Evolutionary conservation across 2,329 filamentous ascomycete genomes (phyloP).

Genomic region (Verticillium isaacii): DNA sequence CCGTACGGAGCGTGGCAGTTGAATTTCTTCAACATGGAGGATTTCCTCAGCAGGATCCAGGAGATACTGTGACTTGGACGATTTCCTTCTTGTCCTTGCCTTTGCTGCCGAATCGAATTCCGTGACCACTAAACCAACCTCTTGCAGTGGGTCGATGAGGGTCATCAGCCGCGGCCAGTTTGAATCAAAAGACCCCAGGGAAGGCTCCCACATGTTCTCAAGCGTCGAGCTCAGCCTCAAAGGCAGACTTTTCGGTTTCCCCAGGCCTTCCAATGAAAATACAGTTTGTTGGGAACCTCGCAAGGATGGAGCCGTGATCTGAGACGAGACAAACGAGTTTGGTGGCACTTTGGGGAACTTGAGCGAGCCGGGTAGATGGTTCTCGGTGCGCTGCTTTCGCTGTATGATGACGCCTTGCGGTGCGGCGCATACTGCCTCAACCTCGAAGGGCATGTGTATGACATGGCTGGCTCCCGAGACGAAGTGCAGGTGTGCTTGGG

Average conservation of each 20-base stretch:
- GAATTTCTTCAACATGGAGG: constrained; percentile 69
- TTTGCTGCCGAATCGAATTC: constrained; percentile 38
- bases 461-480: constrained; percentile 83
- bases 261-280: constrained; percentile 54
- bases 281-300: constrained; percentile 42
- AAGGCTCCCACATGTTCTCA: constrained; percentile 54
- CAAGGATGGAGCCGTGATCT: constrained; percentile 49
- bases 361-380: constrained; percentile 44
- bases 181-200: constrained; percentile 44
- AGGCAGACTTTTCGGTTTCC: constrained; percentile 48
- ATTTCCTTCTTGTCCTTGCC: constrained; percentile 30
- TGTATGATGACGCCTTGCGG: constrained; percentile 83
- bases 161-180: constrained; percentile 75
- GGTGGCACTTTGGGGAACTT: constrained; percentile 63
- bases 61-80: constrained; percentile 42
- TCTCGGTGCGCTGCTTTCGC: constrained; percentile 59
- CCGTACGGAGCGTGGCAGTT: constrained; percentile 42
- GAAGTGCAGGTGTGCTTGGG: constrained; percentile 91
- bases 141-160: constrained; percentile 78
- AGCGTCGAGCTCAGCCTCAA: constrained; percentile 48
- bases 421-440: constrained; percentile 79
- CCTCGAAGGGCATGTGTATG: constrained; percentile 90
- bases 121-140: constrained; percentile 77
- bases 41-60: constrained; percentile 78
- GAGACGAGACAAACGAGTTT: constrained; percentile 76